Percentiles rank a stretch among this genome's conserved stretches.
phyloP scores from a whole-genome alignment of 108 stramenopile genomes.

The Nitzschia sp. region DNA sequence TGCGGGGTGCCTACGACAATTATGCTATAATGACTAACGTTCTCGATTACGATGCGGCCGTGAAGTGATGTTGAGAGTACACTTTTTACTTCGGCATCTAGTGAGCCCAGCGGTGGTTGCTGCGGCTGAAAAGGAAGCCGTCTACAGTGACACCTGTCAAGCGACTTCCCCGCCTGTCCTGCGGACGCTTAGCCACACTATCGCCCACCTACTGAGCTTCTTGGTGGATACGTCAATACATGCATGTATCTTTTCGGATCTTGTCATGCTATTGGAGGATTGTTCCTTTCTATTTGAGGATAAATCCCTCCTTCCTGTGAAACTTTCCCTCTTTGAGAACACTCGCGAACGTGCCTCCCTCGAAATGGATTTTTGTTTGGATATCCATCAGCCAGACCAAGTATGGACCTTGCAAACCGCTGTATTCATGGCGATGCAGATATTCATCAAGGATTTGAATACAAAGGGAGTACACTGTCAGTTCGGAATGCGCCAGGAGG shows the following conservation, averaged over 20 bases:
- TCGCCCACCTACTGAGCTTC: slow-evolving; percentile 18
- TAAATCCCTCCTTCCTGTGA: slow-evolving; percentile 5
- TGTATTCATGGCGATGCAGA: slow-evolving; percentile 5
- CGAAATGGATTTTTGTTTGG: neutral
- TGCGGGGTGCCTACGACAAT: neutral
- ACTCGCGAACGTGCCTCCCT: neutral
- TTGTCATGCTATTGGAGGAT: slow-evolving; percentile 14
- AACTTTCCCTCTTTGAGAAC: neutral
- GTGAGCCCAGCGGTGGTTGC: slow-evolving; percentile 8
- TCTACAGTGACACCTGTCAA: neutral
- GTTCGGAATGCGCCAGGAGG: too few relatives aligned
- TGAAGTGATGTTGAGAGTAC: neutral
- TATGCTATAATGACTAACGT: too few relatives aligned
- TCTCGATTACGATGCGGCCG: too few relatives aligned
- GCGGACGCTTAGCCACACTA: slow-evolving; percentile 10
- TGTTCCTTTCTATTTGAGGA: neutral
- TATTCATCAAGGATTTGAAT: neutral
- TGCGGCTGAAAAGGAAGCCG: neutral
- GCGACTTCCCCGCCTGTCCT: neutral
- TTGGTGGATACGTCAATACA: neutral
- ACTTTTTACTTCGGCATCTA: slow-evolving; percentile 14
- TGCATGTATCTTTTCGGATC: neutral
- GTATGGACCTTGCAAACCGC: slow-evolving; percentile 19
- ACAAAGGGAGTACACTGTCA: neutral
- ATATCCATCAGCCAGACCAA: slow-evolving; percentile 20